Percentiles rank a stretch among this genome's conserved stretches.
phyloP scores from a whole-genome alignment of 495 filamentous ascomycete species.

The Penicillium waksmanii region DNA sequence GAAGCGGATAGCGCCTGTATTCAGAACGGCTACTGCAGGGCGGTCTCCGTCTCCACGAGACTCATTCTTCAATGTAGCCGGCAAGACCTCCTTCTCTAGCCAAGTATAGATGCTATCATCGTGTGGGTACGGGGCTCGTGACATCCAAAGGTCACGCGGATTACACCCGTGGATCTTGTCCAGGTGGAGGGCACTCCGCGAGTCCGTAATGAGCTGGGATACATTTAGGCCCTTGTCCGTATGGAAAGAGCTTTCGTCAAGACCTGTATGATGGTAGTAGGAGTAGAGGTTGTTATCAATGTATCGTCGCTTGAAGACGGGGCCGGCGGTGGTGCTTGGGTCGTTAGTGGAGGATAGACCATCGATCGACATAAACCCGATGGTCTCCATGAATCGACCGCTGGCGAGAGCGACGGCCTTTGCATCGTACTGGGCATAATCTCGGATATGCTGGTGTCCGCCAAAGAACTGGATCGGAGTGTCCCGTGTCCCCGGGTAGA shows the following conservation, averaged over 20 bases:
- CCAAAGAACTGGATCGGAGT: slow-evolving; percentile 93
- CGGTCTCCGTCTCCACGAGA: slow-evolving; percentile 39
- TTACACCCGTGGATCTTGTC: slow-evolving; percentile 81
- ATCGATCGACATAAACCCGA: slow-evolving; percentile 89
- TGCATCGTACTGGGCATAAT: slow-evolving; percentile 79
- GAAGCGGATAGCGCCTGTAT: slow-evolving; percentile 90
- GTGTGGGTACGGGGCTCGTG: slow-evolving; percentile 69
- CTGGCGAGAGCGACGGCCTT: slow-evolving; percentile 83
- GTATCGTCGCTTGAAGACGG: slow-evolving; percentile 76
- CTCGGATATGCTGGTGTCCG: slow-evolving; percentile 88
- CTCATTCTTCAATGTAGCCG: slow-evolving; percentile 59
- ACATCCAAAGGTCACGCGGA: slow-evolving; percentile 80
- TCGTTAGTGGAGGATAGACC: slow-evolving; percentile 57
- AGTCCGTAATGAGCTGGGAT: slow-evolving; percentile 68
- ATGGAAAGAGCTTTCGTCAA: slow-evolving; percentile 70
- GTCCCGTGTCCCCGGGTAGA: slow-evolving; percentile 61
- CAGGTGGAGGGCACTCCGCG: slow-evolving; percentile 70
- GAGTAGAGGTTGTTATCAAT: slow-evolving; percentile 95
- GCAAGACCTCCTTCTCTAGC: slow-evolving; percentile 75
- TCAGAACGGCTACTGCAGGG: slow-evolving; percentile 73
- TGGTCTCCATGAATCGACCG: slow-evolving; percentile 98
- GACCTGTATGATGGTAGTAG: slow-evolving; percentile 77
- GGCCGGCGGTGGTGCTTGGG: slow-evolving; percentile 38
- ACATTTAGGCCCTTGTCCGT: slow-evolving; percentile 79
- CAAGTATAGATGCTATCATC: slow-evolving; percentile 76